Evolutionary conservation across 768 basidiomycete species (phyloP), one percentile per base, ranked within the genome.

Genomic region (Dentipellis sp.): DNA sequence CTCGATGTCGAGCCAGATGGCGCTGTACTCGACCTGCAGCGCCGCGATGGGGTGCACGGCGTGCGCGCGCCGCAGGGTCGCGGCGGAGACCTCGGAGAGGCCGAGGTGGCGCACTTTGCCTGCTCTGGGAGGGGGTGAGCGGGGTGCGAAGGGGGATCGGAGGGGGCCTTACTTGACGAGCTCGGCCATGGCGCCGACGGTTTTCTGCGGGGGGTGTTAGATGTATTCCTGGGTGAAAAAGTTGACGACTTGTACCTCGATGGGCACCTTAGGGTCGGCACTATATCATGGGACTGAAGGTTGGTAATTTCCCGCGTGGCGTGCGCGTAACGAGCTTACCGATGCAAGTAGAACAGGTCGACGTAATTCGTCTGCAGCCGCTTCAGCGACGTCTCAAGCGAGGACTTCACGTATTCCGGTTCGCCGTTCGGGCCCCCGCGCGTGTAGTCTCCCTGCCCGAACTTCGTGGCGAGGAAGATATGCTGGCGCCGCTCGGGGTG

Each of bases 401-500:
- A 59, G 23, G 61, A 40, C n/a, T 57, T 56, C 16, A 66, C 64
- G 36, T 66, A 69, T 23, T 65, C 64, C 1, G 70, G 66, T 7
- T 63, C 62, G 14, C 68, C 64, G 50, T 65, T 55, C 34, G 66
- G 54, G 1, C 50, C 21, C 37, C 62, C 56, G 35, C 58, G 45
- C 4, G 53, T 53, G 3, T 58, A 29, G 7, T 50, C 22, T 22
- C n/a, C n/a, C 42, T n/a, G 19, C 42, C 70, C 72, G 57, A 74
- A 74, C 56, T 75, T 75, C 17, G 71, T 73, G 1, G 69, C 70
- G 7, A 75, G 64, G 66, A 75, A 75, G 40, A 82, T 80, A n/a
- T 79, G 70, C 36, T 71, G 58, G 38, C 80, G 71, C 58, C 78
- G 79, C 17, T 79, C 81, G 11, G 75, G 79, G n/a, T 71, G 70